phyloP scores from a whole-genome alignment of 768 basidiomycete species.

The Mycena haematopus region DNA sequence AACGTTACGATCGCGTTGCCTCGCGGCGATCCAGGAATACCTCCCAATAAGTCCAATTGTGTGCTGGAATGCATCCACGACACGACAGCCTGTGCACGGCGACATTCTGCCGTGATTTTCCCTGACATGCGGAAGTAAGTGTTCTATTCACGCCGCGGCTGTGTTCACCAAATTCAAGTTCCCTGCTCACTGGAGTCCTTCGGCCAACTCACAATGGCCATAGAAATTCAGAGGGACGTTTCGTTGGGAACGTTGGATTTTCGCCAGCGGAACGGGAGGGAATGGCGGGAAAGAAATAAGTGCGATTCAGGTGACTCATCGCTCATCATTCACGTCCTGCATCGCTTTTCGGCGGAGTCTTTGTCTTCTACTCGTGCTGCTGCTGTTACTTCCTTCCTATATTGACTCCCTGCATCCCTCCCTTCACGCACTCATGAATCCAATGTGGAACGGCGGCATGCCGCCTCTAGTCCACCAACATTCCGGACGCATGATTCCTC shows the following conservation, averaged over 20 bases:
- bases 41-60: no score
- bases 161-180: no score
- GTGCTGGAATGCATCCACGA: no score
- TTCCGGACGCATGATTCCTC: neutral
- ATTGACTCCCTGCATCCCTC: neutral
- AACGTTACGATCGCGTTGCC: no score
- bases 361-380: conserved; percentile 12
- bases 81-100: no score
- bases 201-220: neutral
- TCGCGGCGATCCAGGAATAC: no score
- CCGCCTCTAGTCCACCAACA: conserved; percentile 2
- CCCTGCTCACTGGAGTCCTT: neutral
- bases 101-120: no score
- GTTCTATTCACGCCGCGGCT: conserved; percentile 6
- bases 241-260: no score
- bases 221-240: neutral
- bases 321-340: neutral
- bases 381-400: neutral
- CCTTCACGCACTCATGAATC: neutral
- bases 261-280: no score
- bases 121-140: neutral
- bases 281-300: neutral
- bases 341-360: conserved; percentile 7
- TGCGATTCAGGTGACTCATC: conserved; percentile 12
- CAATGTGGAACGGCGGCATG: conserved; percentile 1